Evolutionary conservation across 108 stramenopile species (phyloP).

Genomic region (Parietichytrium sp.): DNA sequence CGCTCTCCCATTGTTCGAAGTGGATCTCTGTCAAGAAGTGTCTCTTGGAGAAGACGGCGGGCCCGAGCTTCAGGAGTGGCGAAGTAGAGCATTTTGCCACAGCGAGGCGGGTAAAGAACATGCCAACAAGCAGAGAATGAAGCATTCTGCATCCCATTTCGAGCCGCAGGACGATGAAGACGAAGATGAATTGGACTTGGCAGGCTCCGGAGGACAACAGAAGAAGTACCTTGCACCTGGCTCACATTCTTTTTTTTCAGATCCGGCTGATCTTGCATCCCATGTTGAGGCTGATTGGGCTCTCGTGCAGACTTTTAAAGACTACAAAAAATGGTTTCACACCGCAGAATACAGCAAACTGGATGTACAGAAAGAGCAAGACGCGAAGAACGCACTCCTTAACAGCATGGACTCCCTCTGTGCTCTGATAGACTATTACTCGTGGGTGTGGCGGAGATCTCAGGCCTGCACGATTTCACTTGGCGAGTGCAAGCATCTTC

Average conservation of each 20-base stretch:
- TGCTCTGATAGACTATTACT: slow-evolving; percentile 16
- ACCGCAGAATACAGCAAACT: neutral
- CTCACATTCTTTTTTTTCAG: neutral
- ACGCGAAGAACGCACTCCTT: neutral
- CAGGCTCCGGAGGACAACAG: no score
- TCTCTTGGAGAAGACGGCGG: slow-evolving; percentile 20
- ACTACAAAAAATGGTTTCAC: slow-evolving; percentile 10
- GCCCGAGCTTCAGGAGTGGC: neutral
- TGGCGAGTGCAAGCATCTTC: slow-evolving; percentile 18
- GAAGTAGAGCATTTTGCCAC: neutral
- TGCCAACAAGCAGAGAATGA: neutral
- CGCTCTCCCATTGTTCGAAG: neutral
- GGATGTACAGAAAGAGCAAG: neutral
- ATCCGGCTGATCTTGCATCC: neutral
- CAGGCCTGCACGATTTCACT: neutral
- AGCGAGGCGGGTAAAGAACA: neutral
- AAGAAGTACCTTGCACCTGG: neutral
- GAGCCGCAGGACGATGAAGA: neutral
- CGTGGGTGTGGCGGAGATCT: neutral
- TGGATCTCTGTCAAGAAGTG: neutral
- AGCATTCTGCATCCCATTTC: no score
- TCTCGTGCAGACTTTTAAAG: neutral
- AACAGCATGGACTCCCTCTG: slow-evolving; percentile 5
- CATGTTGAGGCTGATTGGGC: neutral
- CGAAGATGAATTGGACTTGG: neutral